Evolutionary conservation across 2,329 filamentous ascomycete species (phyloP).

Genomic region (Graphilbum fragrans): DNA sequence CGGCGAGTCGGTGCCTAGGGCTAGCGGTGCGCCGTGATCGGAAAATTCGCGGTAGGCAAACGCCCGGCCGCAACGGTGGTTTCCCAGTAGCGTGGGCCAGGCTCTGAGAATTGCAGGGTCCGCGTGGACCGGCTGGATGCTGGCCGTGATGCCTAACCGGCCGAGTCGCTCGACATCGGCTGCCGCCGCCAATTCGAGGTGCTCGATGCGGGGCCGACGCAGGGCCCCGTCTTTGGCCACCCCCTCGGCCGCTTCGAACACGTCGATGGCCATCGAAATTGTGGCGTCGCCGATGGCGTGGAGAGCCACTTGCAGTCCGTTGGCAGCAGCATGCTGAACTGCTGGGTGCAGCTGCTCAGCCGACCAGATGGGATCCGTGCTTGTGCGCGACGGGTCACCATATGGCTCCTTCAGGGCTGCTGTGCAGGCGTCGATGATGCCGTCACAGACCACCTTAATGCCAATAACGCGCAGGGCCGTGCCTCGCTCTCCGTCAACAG

Average conservation of each 20-base stretch:
- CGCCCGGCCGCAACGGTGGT: slow-evolving; percentile 39
- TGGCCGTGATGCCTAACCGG: slow-evolving; percentile 45
- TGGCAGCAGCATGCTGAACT: slow-evolving; percentile 37
- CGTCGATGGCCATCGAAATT: slow-evolving; percentile 43
- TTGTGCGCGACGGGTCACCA: slow-evolving; percentile 22
- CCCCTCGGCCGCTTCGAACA: slow-evolving; percentile 27
- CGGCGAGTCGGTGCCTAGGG: slow-evolving; percentile 47
- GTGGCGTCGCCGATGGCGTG: slow-evolving; percentile 55
- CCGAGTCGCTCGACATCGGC: slow-evolving; percentile 45
- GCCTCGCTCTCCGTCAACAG: slow-evolving; percentile 23
- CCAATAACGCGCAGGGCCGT: slow-evolving; percentile 43
- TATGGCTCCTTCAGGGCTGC: slow-evolving; percentile 49
- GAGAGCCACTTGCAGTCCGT: slow-evolving; percentile 47
- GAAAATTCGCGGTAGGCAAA: slow-evolving; percentile 53
- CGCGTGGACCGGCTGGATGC: slow-evolving; percentile 44
- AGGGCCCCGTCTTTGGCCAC: slow-evolving; percentile 10
- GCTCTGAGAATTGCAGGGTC: slow-evolving; percentile 49
- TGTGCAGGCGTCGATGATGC: slow-evolving; percentile 53
- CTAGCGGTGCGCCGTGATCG: slow-evolving; percentile 38
- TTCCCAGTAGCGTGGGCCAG: slow-evolving; percentile 46
- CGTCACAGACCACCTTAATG: slow-evolving; percentile 54
- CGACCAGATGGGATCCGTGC: slow-evolving; percentile 42
- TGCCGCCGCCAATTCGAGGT: slow-evolving; percentile 45
- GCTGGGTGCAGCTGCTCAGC: slow-evolving; percentile 37
- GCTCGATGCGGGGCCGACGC: slow-evolving; percentile 50